Base-by-base conservation (phyloP, 257 asterid genomes). In the Capsicum pubescens region DNA sequence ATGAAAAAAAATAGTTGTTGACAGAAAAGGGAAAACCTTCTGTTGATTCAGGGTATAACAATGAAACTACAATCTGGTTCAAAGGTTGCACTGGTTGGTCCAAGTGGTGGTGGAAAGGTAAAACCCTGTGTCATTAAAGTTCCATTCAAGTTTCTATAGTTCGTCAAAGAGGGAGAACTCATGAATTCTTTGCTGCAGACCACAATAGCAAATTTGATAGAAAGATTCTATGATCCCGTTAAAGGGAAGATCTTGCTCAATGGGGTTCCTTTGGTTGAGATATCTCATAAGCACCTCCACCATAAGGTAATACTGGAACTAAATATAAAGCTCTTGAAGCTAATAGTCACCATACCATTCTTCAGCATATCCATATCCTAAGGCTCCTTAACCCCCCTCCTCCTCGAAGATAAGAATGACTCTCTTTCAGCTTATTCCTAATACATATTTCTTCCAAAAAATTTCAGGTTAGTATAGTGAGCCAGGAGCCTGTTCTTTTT, bases 61-160 rank as follows among this genome's bases (percentile, higher is more conserved):
- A 71, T 95, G 84, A 92, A 91, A 71, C 84, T 95, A 70, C 88
- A 86, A 78, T 91, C 95, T 26, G 98, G 95, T 59, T 92, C 97
- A 52, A 93, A 95, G 88, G 97, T 95, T 64, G 98, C 98, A 9
- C 87, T 95, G 56, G 98, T 93, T 57, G 97, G 98, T 86, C 98
- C 98, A 79, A 95, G 98, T 87, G 98, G 98, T 64, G 97, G 97
- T 79, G 98, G 97, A 85, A 95, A 95, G 97, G 98, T 93, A 91
- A 36, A 70, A 13, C 32, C 78, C 79, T 13, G 5, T 36, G 11
- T 13, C 81, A 66, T 39, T 82, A 70, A 55, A 84, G 35, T 32
- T 85, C 39, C 67, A 46, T 32, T 50, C 0, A 11, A 71, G 82
- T 77, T 77, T 77, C 64, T 9, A 16, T 52, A 13, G 63, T 77